phyloP scores from a whole-genome alignment of 2,329 filamentous ascomycete species.

The Ascochyta viciae-villosae region DNA sequence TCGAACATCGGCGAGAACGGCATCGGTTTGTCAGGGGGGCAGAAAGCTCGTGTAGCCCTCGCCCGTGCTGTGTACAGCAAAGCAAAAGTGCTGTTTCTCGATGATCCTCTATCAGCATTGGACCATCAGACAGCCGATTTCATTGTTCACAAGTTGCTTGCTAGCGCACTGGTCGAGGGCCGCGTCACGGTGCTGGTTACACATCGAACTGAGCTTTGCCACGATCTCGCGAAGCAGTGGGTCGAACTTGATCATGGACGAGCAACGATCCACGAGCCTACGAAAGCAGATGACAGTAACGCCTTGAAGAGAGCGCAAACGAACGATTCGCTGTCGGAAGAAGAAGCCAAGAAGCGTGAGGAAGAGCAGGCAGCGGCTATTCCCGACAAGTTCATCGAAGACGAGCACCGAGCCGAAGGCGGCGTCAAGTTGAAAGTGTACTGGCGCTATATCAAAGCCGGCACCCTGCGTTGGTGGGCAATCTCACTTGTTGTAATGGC shows the following conservation, averaged over 20 bases:
- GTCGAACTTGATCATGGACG: conserved; percentile 71
- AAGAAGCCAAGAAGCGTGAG: conserved; percentile 45
- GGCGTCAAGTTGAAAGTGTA: conserved; percentile 79
- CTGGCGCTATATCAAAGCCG: conserved; percentile 84
- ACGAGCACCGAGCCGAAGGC: conserved; percentile 76
- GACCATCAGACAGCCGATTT: conserved; percentile 70
- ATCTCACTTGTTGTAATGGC: conserved; percentile 68
- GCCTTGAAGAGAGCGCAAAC: conserved; percentile 51
- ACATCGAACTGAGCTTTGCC: conserved; percentile 73
- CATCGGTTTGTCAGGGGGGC: conserved; percentile 66
- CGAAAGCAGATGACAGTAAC: conserved; percentile 56
- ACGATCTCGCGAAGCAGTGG: conserved; percentile 74
- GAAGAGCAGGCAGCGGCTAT: conserved; percentile 59
- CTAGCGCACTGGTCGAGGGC: conserved; percentile 60
- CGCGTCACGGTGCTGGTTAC: conserved; percentile 67
- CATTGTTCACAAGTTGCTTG: conserved; percentile 65
- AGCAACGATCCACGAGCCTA: conserved; percentile 52
- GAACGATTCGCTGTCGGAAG: conserved; percentile 45
- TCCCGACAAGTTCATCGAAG: conserved; percentile 79
- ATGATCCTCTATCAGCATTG: conserved; percentile 66
- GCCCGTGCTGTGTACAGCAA: conserved; percentile 66
- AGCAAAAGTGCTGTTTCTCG: conserved; percentile 62
- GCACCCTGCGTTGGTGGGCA: conserved; percentile 76
- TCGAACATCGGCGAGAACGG: conserved; percentile 69
- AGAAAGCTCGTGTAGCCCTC: conserved; percentile 67